A percentile compares a stretch with the other conserved stretches of the same genome.
Conservation (phyloP, 345 rosid genomes). For the Lagerstroemia speciosa region DNA sequence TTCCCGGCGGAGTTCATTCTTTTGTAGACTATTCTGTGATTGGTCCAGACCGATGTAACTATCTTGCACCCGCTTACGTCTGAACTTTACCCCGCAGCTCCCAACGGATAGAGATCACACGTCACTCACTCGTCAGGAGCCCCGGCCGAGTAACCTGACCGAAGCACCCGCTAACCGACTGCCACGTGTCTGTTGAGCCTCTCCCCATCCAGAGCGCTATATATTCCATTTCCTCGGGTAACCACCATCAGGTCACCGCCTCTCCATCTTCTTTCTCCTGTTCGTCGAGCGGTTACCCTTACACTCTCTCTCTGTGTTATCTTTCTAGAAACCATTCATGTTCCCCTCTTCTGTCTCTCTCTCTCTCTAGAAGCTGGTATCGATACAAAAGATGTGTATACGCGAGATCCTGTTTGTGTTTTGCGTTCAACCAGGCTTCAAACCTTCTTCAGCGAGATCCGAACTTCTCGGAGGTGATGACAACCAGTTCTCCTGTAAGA, state of each 20-base stretch:
- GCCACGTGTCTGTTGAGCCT: conserved; percentile 25
- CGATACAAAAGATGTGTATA: not conserved
- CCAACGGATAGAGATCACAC: conserved; percentile 20
- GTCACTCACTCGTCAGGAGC: conserved; percentile 12
- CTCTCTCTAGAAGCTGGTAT: not conserved
- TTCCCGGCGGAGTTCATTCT: too few relatives aligned
- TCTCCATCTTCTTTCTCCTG: not conserved
- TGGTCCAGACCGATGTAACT: not conserved
- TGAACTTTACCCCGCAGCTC: not conserved
- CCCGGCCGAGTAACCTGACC: not conserved
- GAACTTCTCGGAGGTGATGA: conserved; percentile 4
- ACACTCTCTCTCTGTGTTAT: not conserved
- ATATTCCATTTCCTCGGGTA: not conserved
- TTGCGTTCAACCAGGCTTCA: not conserved
- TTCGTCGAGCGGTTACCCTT: not conserved
- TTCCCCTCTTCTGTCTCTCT: not conserved
- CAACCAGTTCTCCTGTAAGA: conserved; percentile 14
- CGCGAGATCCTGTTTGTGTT: not conserved
- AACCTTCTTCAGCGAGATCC: conserved; percentile 7
- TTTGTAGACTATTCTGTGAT: not conserved
- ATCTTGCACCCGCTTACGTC: not conserved
- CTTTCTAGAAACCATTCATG: too few relatives aligned
- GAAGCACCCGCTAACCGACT: conserved; percentile 1
- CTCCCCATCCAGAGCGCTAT: not conserved
- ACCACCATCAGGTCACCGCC: conserved; percentile 9